Conservation (phyloP, 805 yeast genomes). For the Pichia eremophila region DNA sequence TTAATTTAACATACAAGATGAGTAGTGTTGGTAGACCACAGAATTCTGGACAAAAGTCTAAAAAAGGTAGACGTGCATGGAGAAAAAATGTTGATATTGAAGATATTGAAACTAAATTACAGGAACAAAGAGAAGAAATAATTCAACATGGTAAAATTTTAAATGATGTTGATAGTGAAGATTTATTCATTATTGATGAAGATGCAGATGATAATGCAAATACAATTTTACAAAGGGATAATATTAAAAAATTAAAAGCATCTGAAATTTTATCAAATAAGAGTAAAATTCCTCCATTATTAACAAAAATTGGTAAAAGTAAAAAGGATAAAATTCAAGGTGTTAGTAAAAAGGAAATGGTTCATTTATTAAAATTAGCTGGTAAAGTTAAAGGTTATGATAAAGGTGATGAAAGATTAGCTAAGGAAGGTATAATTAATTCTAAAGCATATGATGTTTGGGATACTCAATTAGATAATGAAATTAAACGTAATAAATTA, state of each 20-base stretch:
- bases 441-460: slow-evolving; percentile 58
- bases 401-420: slow-evolving; percentile 42
- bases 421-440: slow-evolving; percentile 53
- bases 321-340: slow-evolving; percentile 39
- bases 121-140: slow-evolving; percentile 54
- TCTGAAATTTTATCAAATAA: slow-evolving; percentile 60
- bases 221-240: slow-evolving; percentile 31
- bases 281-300: slow-evolving; percentile 68
- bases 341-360: slow-evolving; percentile 53
- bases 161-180: slow-evolving; percentile 34
- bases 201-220: slow-evolving; percentile 43
- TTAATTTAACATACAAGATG: slow-evolving; percentile 12
- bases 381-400: slow-evolving; percentile 59
- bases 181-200: slow-evolving; percentile 57
- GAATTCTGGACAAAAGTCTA: slow-evolving; percentile 60
- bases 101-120: slow-evolving; percentile 66
- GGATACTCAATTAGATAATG: slow-evolving; percentile 28
- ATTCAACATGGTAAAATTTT: slow-evolving; percentile 36
- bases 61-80: slow-evolving; percentile 92
- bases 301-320: slow-evolving; percentile 29
- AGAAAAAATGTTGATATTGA: slow-evolving; percentile 83
- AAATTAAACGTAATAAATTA: slow-evolving; percentile 15
- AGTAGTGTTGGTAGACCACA: slow-evolving; percentile 38
- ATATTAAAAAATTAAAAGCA: slow-evolving; percentile 29
- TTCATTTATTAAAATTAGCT: slow-evolving; percentile 61